These are phyloP conservation scores for Candida yuanshanica DNA, from an alignment of 805 yeast genomes.

Conservation along the genomic window DNA sequence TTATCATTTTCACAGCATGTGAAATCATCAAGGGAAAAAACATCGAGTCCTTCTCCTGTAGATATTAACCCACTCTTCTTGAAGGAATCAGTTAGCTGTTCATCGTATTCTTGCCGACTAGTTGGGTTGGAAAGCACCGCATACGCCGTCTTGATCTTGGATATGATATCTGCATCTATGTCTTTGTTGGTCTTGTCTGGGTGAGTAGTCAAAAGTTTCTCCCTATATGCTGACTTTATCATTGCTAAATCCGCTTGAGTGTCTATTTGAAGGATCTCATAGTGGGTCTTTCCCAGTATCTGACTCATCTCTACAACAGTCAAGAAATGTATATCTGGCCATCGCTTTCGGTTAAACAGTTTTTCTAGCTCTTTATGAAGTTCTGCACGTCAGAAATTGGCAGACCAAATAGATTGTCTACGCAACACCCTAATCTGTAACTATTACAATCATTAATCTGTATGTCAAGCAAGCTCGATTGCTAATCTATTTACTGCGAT, in stretches of 20 bases:
- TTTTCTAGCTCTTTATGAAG: background rate
- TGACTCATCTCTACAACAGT: too few relatives aligned
- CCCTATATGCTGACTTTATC: slow-evolving; percentile 60
- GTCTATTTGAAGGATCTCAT: slow-evolving; percentile 52
- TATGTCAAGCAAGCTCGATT: too few relatives aligned
- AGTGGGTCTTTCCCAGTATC: slow-evolving; percentile 31
- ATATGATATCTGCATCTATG: slow-evolving; percentile 25
- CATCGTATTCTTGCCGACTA: slow-evolving; percentile 56
- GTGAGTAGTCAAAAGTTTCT: slow-evolving; percentile 55
- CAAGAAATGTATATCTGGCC: too few relatives aligned
- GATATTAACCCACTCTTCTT: slow-evolving; percentile 30
- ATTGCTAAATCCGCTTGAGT: slow-evolving; percentile 32
- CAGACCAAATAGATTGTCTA: too few relatives aligned
- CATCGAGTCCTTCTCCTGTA: slow-evolving; percentile 66
- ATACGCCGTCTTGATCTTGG: slow-evolving; percentile 61
- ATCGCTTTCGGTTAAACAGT: background rate
- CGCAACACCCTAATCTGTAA: too few relatives aligned
- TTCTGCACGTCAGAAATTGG: too few relatives aligned
- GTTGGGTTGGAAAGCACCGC: slow-evolving; percentile 35
- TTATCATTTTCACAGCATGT: slow-evolving; percentile 30
- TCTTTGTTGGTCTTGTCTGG: slow-evolving; percentile 60
- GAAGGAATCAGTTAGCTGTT: slow-evolving; percentile 28
- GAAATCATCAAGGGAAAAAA: slow-evolving; percentile 60
- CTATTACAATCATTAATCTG: too few relatives aligned
- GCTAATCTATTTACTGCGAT: background rate